Percentiles rank a stretch among this genome's conserved stretches.
phyloP scores from a whole-genome alignment of 345 rosid genomes.

The Eucalyptus brandiana region DNA sequence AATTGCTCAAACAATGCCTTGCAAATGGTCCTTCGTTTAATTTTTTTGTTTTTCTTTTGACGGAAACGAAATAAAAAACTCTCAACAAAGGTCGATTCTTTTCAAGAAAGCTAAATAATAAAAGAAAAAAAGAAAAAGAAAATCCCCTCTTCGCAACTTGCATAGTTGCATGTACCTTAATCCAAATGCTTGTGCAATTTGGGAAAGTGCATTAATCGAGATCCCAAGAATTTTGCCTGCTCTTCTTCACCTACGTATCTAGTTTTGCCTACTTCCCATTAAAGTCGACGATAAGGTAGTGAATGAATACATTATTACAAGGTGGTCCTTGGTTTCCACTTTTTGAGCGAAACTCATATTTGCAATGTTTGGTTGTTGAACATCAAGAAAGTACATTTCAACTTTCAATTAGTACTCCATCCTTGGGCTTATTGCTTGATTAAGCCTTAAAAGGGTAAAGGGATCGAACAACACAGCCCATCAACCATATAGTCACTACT shows the following conservation, averaged over 20 bases:
- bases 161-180: not conserved
- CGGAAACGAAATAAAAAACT: too few species aligned
- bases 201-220: not conserved
- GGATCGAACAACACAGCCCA: not conserved
- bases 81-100: too few species aligned
- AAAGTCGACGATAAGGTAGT: not conserved
- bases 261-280: not conserved
- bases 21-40: too few species aligned
- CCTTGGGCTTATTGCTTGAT: not conserved
- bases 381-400: not conserved
- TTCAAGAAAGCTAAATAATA: too few species aligned
- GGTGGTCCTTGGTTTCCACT: not conserved
- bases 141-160: not conserved
- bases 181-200: not conserved
- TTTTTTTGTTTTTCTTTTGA: too few species aligned
- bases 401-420: not conserved
- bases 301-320: not conserved
- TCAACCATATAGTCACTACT: not conserved
- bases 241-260: not conserved
- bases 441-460: not conserved
- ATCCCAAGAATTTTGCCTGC: not conserved
- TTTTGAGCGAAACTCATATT: not conserved
- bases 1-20: too few species aligned
- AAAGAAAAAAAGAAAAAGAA: too few species aligned
- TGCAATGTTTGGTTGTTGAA: not conserved